A percentile compares a stretch with the other conserved stretches of the same genome.
Evolutionary conservation across 148 eudicot genomes (phyloP).

Genomic region (Rhododendron molle): DNA sequence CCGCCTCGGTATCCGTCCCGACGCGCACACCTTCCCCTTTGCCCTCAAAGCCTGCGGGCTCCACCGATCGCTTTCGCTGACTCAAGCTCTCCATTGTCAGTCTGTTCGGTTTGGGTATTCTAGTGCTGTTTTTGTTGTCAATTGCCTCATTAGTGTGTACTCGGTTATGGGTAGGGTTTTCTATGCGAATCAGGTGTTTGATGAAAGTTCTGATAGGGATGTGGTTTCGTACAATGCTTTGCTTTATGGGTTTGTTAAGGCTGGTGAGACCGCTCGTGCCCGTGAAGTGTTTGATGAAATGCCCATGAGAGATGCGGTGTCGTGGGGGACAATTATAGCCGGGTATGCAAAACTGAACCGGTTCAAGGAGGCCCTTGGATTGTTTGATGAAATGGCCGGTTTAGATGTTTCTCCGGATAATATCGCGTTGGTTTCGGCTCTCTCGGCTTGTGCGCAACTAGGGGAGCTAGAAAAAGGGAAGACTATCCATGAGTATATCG

Average conservation of each 20-base stretch:
- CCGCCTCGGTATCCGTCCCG: constrained; percentile 43
- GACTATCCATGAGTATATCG: constrained; percentile 39
- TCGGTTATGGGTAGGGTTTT: constrained; percentile 24
- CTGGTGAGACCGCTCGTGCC: constrained; percentile 46
- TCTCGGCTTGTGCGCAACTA: constrained; percentile 73
- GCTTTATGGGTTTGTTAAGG: constrained; percentile 70
- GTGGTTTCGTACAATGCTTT: constrained; percentile 59
- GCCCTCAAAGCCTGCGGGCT: constrained; percentile 58
- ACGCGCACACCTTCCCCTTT: constrained; percentile 78
- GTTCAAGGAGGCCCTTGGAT: constrained; percentile 50
- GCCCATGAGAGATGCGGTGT: constrained; percentile 56
- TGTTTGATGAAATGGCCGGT: constrained; percentile 48
- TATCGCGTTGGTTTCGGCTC: constrained; percentile 60
- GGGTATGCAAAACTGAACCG: constrained; percentile 58
- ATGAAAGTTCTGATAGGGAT: constrained; percentile 49
- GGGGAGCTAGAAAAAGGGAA: constrained; percentile 67
- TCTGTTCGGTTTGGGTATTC: constrained; percentile 51
- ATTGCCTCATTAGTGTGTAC: constrained; percentile 48
- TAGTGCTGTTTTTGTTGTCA: constrained; percentile 53
- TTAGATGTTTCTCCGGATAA: constrained; percentile 44
- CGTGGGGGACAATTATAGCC: constrained; percentile 76
- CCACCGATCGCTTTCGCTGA: constrained; percentile 22
- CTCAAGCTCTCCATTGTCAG: constrained; percentile 46
- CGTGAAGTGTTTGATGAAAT: constrained; percentile 57
- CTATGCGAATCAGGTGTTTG: constrained; percentile 48